Evolutionary conservation across 108 stramenopile genomes (phyloP).

Genomic region (Pseudonitzschia multiseries): DNA sequence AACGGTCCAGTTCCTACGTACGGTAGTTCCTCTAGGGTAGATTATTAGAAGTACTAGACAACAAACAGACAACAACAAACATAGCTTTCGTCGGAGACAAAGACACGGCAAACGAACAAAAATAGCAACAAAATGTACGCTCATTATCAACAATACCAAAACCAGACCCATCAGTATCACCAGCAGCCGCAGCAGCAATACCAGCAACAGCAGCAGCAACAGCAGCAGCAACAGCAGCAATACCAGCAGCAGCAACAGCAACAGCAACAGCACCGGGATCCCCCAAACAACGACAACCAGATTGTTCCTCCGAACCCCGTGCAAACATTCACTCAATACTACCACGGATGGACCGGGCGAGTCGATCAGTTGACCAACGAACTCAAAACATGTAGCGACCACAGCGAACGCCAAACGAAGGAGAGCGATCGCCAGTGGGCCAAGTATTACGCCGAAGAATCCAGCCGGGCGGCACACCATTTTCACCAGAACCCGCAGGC

Average conservation of each 20-base stretch:
- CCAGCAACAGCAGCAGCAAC: constrained; percentile 13
- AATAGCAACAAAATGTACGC: constrained; percentile 13
- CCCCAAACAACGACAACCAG: neutral
- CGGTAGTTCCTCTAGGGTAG: no score
- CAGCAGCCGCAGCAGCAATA: constrained; percentile 16
- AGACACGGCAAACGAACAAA: neutral
- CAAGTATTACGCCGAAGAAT: constrained; percentile 55
- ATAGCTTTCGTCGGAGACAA: neutral
- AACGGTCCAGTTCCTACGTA: no score
- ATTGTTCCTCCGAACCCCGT: constrained; percentile 9
- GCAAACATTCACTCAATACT: constrained; percentile 49
- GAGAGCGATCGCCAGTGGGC: constrained; percentile 56
- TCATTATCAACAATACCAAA: constrained; percentile 27
- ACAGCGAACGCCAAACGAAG: constrained; percentile 21
- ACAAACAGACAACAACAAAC: neutral
- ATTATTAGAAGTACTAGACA: no score
- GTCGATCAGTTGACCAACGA: neutral
- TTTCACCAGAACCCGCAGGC: constrained; percentile 46
- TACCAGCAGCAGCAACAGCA: neutral
- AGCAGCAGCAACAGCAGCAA: constrained; percentile 7
- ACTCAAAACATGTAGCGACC: neutral
- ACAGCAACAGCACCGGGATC: neutral
- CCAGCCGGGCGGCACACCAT: constrained; percentile 66
- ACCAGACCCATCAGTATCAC: neutral
- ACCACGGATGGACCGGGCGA: constrained; percentile 55